These are phyloP conservation scores for Pythium graminicola DNA, from an alignment of 352 stramenopile genomes.

Conservation along the genomic window DNA sequence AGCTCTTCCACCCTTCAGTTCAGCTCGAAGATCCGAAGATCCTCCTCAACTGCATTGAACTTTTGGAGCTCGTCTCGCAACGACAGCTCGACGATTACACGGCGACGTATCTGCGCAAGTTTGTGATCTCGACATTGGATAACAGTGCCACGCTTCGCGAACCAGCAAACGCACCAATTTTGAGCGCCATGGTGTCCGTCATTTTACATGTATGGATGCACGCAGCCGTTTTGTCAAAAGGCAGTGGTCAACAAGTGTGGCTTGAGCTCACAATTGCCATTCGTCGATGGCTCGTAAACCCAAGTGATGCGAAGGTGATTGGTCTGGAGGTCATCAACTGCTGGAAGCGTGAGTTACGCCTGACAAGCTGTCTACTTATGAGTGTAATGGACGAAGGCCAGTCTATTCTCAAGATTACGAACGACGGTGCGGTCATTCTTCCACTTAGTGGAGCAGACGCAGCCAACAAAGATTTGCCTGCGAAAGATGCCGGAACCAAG, in stretches of 20 bases:
- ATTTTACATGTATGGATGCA: slow-evolving; percentile 87
- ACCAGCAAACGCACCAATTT: slow-evolving; percentile 43
- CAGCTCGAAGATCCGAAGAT: slow-evolving; percentile 80
- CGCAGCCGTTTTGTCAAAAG: slow-evolving; percentile 47
- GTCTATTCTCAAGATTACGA: slow-evolving; percentile 59
- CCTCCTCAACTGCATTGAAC: slow-evolving; percentile 76
- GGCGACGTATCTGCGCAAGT: slow-evolving; percentile 81
- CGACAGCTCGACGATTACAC: slow-evolving; percentile 78
- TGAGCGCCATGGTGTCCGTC: slow-evolving; percentile 75
- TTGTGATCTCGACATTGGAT: slow-evolving; percentile 79
- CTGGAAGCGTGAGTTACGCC: slow-evolving; percentile 79
- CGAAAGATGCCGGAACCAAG: slow-evolving; percentile 39
- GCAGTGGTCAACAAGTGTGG: slow-evolving; percentile 62
- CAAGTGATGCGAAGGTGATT: slow-evolving; percentile 48
- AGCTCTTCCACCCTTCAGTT: slow-evolving; percentile 81
- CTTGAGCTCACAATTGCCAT: slow-evolving; percentile 77
- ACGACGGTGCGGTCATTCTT: slow-evolving; percentile 49
- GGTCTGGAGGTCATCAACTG: slow-evolving; percentile 68
- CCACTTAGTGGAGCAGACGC: slow-evolving; percentile 29
- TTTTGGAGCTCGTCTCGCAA: slow-evolving; percentile 82
- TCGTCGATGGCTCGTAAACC: slow-evolving; percentile 67
- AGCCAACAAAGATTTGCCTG: slow-evolving; percentile 4
- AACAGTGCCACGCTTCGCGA: slow-evolving; percentile 72
- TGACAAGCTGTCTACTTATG: slow-evolving; percentile 77
- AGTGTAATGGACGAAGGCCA: slow-evolving; percentile 72